Evolutionary conservation across 768 basidiomycete genomes (phyloP), one percentile per base, ranked within the genome.

Genomic region (Tylopilus rubrobrunneus): DNA sequence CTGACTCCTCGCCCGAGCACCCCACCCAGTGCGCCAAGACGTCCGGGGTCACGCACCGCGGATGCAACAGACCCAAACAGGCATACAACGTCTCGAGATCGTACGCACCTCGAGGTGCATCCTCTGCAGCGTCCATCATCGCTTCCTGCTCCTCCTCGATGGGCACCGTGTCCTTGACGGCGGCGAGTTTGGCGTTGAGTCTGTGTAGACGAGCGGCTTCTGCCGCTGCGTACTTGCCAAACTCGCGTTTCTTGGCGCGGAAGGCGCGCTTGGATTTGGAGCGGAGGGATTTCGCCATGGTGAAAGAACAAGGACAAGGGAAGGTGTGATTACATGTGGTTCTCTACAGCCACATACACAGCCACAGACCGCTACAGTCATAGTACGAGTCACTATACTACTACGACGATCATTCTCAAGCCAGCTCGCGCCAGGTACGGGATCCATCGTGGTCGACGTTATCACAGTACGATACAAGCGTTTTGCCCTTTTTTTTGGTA

Each of bases 241-340:
- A 69, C 64, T 85, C 80, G 55, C 90, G 83, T 70, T 92, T 92
- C 62, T 87, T 85, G 14, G 84, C 76, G 60, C 90, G 86, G 70
- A 82, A 89, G 14, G 80, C 72, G 29, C 91, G 86, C 67, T 92
- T 93, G 45, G 80, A 78, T 73, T 93, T 93, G 7, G 89, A 89
- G 64, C 91, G 77, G 39, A 82, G 78, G 42, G 89, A 91, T 76
- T 93, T 93, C 41, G 87, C 90, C 90, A 93, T 61, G 8, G 9
- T 19, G 11, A 21, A 23, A 10, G 39, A 5, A 40, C 19, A 40
- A 40, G 31, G 19, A 19, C 19, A 19, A 19, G 19, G 19, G 19
- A 19, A 40, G 37, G 37, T 37, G 14, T 34, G 14, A 12, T 14
- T 34, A 34, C 34, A 15, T 14, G 34, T 34, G 8, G 7, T 9